Conservation (phyloP, 2,329 filamentous ascomycete genomes). For the Monosporascus sp. region DNA sequence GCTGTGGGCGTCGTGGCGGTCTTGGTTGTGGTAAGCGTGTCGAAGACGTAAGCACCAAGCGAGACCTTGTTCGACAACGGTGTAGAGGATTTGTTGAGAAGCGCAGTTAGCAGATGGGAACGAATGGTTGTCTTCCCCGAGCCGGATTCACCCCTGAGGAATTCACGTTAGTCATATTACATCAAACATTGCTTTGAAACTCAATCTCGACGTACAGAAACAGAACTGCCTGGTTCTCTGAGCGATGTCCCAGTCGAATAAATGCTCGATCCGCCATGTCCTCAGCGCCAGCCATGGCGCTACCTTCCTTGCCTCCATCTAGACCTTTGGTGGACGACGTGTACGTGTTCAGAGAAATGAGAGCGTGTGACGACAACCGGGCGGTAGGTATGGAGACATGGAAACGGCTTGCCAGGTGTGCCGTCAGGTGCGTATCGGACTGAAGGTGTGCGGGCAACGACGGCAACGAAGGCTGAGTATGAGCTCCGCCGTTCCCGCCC, state of each 20-base stretch:
- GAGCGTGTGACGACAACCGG: slow-evolving; percentile 80
- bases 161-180: slow-evolving; percentile 9
- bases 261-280: slow-evolving; percentile 85
- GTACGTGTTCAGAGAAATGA: slow-evolving; percentile 93
- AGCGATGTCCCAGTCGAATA: slow-evolving; percentile 76
- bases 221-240: slow-evolving; percentile 87
- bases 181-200: not conserved
- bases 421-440: slow-evolving; percentile 72
- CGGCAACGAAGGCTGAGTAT: slow-evolving; percentile 80
- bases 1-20: slow-evolving; percentile 92
- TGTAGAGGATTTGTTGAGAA: slow-evolving; percentile 86
- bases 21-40: slow-evolving; percentile 94
- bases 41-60: slow-evolving; percentile 90
- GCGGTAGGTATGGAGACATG: slow-evolving; percentile 88
- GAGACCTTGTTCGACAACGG: slow-evolving; percentile 91
- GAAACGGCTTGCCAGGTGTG: slow-evolving; percentile 81
- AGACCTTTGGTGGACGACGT: slow-evolving; percentile 81
- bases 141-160: slow-evolving; percentile 80
- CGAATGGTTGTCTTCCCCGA: slow-evolving; percentile 94
- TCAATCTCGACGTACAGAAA: slow-evolving; percentile 71
- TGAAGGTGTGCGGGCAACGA: slow-evolving; percentile 79
- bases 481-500: slow-evolving; percentile 53
- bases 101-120: slow-evolving; percentile 77
- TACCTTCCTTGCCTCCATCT: slow-evolving; percentile 87
- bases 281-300: slow-evolving; percentile 86